A percentile compares a stretch with the other conserved stretches of the same genome.
Evolutionary conservation across 129 eudicot species (phyloP).

Genomic region (Dittrichia graveolens): DNA sequence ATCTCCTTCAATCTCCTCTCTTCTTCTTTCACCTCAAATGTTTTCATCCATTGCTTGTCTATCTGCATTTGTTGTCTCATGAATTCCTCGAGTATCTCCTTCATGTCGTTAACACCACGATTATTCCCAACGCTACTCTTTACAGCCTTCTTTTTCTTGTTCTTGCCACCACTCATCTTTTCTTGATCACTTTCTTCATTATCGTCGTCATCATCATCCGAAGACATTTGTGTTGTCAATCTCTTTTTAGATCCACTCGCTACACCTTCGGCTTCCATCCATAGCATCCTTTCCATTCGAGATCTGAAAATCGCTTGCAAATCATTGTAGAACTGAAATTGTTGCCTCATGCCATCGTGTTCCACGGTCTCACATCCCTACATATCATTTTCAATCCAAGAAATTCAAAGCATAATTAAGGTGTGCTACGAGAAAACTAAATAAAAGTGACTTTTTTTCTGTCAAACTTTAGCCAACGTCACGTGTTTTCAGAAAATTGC

Average conservation of each 20-base stretch:
- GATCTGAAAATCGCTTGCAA: slow-evolving; percentile 65
- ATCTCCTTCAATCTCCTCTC: slow-evolving; percentile 69
- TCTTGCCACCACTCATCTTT: slow-evolving; percentile 33
- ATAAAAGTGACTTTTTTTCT: too few relatives aligned
- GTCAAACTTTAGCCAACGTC: too few relatives aligned
- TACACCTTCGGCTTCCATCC: slow-evolving; percentile 76
- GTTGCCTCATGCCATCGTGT: slow-evolving; percentile 64
- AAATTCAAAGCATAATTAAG: not conserved
- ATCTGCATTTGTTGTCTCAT: slow-evolving; percentile 74
- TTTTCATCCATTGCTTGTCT: slow-evolving; percentile 68
- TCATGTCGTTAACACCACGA: slow-evolving; percentile 18
- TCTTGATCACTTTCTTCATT: slow-evolving; percentile 48
- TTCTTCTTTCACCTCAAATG: slow-evolving; percentile 72
- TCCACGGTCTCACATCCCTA: slow-evolving; percentile 90
- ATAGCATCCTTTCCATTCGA: slow-evolving; percentile 78
- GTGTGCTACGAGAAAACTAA: too few relatives aligned
- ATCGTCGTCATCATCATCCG: slow-evolving; percentile 64
- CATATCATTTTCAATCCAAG: not conserved
- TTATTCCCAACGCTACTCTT: slow-evolving; percentile 10
- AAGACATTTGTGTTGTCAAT: slow-evolving; percentile 47
- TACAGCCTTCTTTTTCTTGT: slow-evolving; percentile 39
- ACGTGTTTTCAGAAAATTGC: too few relatives aligned
- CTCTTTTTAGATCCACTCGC: slow-evolving; percentile 52
- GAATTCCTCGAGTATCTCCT: slow-evolving; percentile 68
- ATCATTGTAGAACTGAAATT: slow-evolving; percentile 76